phyloP scores from a whole-genome alignment of 257 asterid species.

The Forsythia viridissima region DNA sequence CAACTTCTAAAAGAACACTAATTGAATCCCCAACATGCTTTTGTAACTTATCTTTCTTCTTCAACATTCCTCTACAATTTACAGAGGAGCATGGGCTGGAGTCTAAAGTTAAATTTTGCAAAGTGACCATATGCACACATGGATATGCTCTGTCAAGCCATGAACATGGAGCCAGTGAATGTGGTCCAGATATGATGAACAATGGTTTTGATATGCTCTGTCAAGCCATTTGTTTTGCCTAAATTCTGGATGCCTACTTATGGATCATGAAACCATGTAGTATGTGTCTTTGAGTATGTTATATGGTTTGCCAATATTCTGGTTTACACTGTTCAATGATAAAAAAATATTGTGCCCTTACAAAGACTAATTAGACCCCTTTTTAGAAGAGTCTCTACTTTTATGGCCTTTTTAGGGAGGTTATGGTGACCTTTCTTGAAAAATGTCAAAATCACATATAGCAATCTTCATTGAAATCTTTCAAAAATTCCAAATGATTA shows the following conservation, averaged over 20 bases:
- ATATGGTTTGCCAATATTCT: not conserved
- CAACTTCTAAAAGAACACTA: too few species aligned
- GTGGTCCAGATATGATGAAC: constrained; percentile 22
- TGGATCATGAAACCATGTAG: not conserved
- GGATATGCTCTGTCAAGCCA: too few species aligned
- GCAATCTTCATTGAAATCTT: constrained; percentile 15
- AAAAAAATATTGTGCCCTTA: not conserved
- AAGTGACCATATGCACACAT: too few species aligned
- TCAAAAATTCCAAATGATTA: not conserved
- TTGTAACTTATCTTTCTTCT: too few species aligned
- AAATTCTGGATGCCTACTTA: too few species aligned
- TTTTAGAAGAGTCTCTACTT: constrained; percentile 16
- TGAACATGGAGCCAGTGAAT: constrained; percentile 5
- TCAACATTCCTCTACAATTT: too few species aligned
- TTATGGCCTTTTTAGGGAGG: not conserved
- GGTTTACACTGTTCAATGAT: not conserved
- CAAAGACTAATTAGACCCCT: not conserved
- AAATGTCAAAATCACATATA: constrained; percentile 14
- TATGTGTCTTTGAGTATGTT: too few species aligned
- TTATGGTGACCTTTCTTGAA: constrained; percentile 6
- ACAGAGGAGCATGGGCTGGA: too few species aligned
- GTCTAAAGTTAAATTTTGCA: too few species aligned
- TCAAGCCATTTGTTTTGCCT: not conserved
- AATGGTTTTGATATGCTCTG: not conserved
- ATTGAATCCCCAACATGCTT: too few species aligned